Conservation (phyloP, 345 rosid genomes). For the Microthlaspi erraticum region DNA sequence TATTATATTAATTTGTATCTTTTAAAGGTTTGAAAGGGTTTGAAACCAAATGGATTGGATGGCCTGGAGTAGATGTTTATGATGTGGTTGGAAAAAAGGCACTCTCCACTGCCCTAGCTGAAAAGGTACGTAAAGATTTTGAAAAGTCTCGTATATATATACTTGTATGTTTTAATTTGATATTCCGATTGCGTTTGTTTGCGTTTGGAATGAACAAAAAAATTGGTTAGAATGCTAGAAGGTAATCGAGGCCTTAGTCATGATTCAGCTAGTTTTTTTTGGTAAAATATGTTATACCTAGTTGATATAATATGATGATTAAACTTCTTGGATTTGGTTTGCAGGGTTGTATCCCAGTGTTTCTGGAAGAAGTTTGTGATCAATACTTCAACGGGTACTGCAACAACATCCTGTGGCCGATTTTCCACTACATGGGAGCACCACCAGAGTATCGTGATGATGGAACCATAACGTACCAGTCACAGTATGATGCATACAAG, state of each 20-base stretch:
- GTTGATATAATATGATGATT: neutral
- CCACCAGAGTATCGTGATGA: constrained; percentile 99
- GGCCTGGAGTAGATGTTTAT: constrained; percentile 98
- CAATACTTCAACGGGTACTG: constrained; percentile 97
- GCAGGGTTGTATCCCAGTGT: constrained; percentile 96
- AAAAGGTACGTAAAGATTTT: constrained; percentile 56
- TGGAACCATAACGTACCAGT: constrained; percentile 84
- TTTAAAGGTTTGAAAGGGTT: constrained; percentile 87
- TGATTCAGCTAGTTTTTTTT: neutral
- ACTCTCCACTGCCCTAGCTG: constrained; percentile 84
- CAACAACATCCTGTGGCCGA: constrained; percentile 98
- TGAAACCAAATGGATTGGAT: constrained; percentile 99
- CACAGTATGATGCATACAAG: constrained; percentile 93
- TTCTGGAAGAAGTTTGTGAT: constrained; percentile 95
- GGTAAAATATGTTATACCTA: no score
- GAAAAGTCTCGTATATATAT: no score
- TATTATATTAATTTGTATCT: constrained; percentile 14
- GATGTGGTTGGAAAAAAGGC: constrained; percentile 86
- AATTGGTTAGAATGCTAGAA: neutral
- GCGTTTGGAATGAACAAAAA: no score
- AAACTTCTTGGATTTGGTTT: constrained; percentile 8
- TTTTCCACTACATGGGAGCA: constrained; percentile 91
- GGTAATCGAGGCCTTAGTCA: neutral
- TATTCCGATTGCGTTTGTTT: no score
- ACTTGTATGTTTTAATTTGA: no score